phyloP scores from a whole-genome alignment of 108 stramenopile species.

The Conticribra weissflogii region DNA sequence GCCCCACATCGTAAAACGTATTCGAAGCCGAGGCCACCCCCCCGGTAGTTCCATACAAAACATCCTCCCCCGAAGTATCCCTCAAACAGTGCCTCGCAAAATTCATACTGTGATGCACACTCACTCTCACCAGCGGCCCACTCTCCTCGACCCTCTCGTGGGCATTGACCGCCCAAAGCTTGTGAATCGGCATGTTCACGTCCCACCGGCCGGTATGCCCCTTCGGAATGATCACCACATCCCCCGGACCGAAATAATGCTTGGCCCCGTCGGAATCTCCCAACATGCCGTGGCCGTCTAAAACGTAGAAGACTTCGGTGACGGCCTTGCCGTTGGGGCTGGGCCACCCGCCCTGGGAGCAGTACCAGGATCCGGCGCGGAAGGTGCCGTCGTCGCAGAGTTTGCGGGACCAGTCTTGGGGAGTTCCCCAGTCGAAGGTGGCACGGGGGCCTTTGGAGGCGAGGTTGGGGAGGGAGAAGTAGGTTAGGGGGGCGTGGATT shows the following conservation, averaged over 20 bases:
- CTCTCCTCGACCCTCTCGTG: constrained; percentile 52
- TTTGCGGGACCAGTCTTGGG: constrained; percentile 56
- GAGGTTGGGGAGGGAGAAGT: constrained; percentile 56
- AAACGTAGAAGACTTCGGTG: constrained; percentile 73
- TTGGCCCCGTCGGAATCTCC: constrained; percentile 57
- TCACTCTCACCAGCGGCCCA: constrained; percentile 50
- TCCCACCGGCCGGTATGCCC: constrained; percentile 78
- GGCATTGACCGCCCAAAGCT: constrained; percentile 72
- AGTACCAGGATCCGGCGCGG: constrained; percentile 64
- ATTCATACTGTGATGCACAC: constrained; percentile 49
- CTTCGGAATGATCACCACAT: constrained; percentile 76
- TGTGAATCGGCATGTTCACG: constrained; percentile 62
- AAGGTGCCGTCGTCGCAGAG: constrained; percentile 40
- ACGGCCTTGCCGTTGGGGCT: constrained; percentile 46
- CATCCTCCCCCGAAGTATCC: constrained; percentile 13
- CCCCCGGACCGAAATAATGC: constrained; percentile 75
- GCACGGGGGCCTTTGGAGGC: constrained; percentile 59
- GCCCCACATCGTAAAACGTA: constrained; percentile 61
- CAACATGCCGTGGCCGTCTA: constrained; percentile 62
- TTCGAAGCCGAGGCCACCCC: constrained; percentile 32
- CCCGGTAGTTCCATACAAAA: constrained; percentile 35
- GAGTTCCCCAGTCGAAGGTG: constrained; percentile 57
- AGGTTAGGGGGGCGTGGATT: constrained; percentile 1
- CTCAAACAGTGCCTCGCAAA: constrained; percentile 36
- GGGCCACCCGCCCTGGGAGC: constrained; percentile 73